phyloP scores from a whole-genome alignment of 805 yeast species.

The Maudiozyma serrabonitensis region DNA sequence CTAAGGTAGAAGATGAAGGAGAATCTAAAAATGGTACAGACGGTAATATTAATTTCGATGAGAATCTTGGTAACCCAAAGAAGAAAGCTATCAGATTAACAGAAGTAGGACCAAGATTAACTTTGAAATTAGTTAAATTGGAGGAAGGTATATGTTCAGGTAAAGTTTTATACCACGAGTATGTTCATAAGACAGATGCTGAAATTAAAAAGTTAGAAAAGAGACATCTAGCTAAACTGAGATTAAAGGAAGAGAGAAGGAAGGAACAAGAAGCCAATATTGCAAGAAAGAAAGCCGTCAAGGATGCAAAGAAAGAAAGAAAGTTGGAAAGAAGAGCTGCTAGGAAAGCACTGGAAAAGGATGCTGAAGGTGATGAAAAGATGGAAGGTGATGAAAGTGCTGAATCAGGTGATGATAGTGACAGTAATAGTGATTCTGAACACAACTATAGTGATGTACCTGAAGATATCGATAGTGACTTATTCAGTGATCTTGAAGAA shows the following conservation, averaged over 20 bases:
- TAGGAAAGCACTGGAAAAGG: slow-evolving; percentile 21
- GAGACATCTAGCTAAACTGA: slow-evolving; percentile 51
- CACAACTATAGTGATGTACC: slow-evolving; percentile 32
- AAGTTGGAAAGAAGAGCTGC: slow-evolving; percentile 44
- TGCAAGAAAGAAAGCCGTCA: slow-evolving; percentile 60
- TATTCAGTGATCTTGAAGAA: slow-evolving; percentile 36
- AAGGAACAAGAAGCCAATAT: slow-evolving; percentile 74
- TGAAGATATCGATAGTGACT: slow-evolving; percentile 38
- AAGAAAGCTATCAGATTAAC: slow-evolving; percentile 86
- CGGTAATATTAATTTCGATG: slow-evolving; percentile 6
- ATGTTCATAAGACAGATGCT: slow-evolving; percentile 48
- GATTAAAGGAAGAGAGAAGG: slow-evolving; percentile 61
- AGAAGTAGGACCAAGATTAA: slow-evolving; percentile 87
- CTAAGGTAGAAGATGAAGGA: slow-evolving; percentile 15
- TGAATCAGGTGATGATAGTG: slow-evolving; percentile 27
- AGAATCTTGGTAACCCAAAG: slow-evolving; percentile 16
- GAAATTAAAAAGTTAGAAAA: slow-evolving; percentile 57
- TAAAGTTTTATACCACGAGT: slow-evolving; percentile 76
- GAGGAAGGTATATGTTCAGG: slow-evolving; percentile 90
- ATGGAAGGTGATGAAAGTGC: slow-evolving; percentile 9
- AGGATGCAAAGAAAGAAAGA: slow-evolving; percentile 64
- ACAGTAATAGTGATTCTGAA: slow-evolving; percentile 26
- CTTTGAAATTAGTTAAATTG: slow-evolving; percentile 66
- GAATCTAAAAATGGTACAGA: slow-evolving; percentile 1
- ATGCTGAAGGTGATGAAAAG: slow-evolving; percentile 18